Percentiles rank a stretch among this genome's conserved stretches.
Conservation (phyloP, 306 rosid species). For the Dryas alaskensis region DNA sequence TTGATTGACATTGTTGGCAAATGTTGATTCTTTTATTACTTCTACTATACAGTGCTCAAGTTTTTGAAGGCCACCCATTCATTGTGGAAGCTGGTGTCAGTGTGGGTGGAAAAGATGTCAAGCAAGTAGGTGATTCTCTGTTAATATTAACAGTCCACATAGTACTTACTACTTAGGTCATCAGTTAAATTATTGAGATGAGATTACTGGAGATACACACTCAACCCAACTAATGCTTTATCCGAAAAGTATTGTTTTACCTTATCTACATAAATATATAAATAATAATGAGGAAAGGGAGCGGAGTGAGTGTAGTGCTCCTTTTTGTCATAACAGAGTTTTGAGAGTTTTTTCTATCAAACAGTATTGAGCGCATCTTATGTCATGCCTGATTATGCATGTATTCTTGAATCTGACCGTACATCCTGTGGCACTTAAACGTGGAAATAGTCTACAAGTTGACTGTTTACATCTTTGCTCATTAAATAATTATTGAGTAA, state of each 20-base stretch:
- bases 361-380: background rate
- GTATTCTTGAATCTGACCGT: too few species aligned
- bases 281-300: background rate
- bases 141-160: background rate
- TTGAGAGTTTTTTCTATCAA: background rate
- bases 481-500: too few species aligned
- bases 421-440: too few species aligned
- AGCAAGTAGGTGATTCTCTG: conserved; percentile 55
- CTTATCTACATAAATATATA: background rate
- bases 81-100: conserved; percentile 98
- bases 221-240: background rate
- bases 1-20: conserved; percentile 8
- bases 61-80: conserved; percentile 98
- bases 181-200: background rate
- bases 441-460: too few species aligned
- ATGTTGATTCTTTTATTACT: conserved; percentile 21
- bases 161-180: background rate
- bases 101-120: conserved; percentile 91
- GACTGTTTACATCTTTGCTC: too few species aligned
- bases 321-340: background rate
- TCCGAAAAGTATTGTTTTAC: background rate
- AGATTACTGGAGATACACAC: background rate
- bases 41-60: conserved; percentile 62
- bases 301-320: background rate
- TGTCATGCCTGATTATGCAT: too few species aligned